Base-by-base conservation (phyloP, 257 asterid genomes). In the Solanum rostratum region DNA sequence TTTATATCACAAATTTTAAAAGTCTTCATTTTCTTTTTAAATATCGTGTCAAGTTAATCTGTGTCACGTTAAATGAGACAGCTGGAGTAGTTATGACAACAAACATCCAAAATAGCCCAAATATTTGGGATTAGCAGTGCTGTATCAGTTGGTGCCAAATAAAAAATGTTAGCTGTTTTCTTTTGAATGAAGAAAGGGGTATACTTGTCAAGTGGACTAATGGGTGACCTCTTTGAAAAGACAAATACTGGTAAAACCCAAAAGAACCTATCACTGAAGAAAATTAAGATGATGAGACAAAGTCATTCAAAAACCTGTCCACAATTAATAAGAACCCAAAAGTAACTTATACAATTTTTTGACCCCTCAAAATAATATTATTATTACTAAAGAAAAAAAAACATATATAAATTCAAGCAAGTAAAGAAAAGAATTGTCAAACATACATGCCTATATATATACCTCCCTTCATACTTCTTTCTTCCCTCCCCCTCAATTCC, bases 351-450 rank as follows among this genome's bases (percentile, higher is more conserved):
- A 33, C 39, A 3, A 14, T 65, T 29, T 65, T 30, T 65, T 15
- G 15, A 41, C 24, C 62, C 39, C 85, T 84, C 5, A 33, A 84
- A 81, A 76, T 84, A 68, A 84, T 20, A 81, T 69, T 84, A 81
- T 69, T 84, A 82, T 84, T 37, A 39, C 24, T 57, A 65, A 43
- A 84, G 18, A 73, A 29, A 29, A 29, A 13, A 14, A 0, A 3
- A 27, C 14, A 20, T 80, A 65, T 53, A 50, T 49, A 79, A 80
- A 83, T 52, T 82, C 90, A 82, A 82, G 68, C 90, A 89, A 89
- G 90, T 45, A 87, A 89, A 86, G 89, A 81, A 89, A 89, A 80
- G 88, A 79, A 87, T 89, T 89, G 90, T n/a, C 80, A 85, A 81
- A 20, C 22, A 82, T 12, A 16, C 33, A 18, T 52, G 57, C 73